Percentiles rank a stretch among this genome's conserved stretches.
These are phyloP conservation scores for Umbelopsis isabellina DNA, from an alignment of 192 early-diverging fungal genomes.

Conservation along the genomic window DNA sequence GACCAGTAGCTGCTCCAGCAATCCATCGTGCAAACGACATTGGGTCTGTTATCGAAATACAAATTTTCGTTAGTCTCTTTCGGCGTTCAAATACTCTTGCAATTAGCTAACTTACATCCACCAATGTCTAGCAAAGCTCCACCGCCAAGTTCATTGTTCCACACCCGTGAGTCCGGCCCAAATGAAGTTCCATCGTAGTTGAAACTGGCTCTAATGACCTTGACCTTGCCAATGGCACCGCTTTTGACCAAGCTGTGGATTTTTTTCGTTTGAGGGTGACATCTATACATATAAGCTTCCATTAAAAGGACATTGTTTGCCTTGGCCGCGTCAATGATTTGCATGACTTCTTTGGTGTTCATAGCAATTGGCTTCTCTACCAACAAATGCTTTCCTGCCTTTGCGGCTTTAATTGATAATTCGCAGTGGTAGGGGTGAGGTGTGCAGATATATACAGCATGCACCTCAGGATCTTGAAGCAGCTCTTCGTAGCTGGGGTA, in stretches of 20 bases:
- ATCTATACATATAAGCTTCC: conserved; percentile 47
- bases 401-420: conserved; percentile 49
- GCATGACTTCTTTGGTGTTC: conserved; percentile 30
- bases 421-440: conserved; percentile 67
- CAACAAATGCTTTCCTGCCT: conserved; percentile 66
- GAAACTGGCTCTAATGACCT: conserved; percentile 36
- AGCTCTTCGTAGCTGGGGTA: conserved; percentile 53
- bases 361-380: conserved; percentile 44
- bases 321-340: conserved; percentile 31
- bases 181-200: conserved; percentile 30
- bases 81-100: too few species aligned
- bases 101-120: conserved; percentile 32
- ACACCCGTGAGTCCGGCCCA: conserved; percentile 30
- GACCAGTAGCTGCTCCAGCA: conserved; percentile 25
- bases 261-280: conserved; percentile 39
- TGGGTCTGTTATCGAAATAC: conserved; percentile 25
- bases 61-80: neutral
- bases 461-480: conserved; percentile 51
- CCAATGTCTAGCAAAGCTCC: conserved; percentile 42
- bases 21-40: conserved; percentile 38
- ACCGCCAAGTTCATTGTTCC: conserved; percentile 40
- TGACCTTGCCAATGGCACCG: conserved; percentile 34
- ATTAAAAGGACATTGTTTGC: conserved; percentile 32
- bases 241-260: conserved; percentile 20
- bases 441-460: conserved; percentile 69